A percentile compares a stretch with the other conserved stretches of the same genome.
Conservation (phyloP, 352 stramenopile species). For the Globisporangium lucens region DNA sequence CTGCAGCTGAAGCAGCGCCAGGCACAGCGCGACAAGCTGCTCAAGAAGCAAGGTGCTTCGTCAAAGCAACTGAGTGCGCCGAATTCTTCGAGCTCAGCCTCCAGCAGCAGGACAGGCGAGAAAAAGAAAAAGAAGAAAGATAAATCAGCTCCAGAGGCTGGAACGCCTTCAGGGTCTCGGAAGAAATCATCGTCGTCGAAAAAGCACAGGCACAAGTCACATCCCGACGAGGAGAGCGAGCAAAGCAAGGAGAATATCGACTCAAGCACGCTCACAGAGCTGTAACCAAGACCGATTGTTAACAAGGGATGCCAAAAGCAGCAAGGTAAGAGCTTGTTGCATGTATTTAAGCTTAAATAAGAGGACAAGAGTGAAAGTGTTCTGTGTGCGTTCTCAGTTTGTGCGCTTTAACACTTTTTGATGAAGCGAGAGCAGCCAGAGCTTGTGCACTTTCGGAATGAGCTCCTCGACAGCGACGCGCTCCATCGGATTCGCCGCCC, state of each 20-base stretch:
- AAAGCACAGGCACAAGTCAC: slow-evolving; percentile 18
- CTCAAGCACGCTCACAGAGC: slow-evolving; percentile 9
- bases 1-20: slow-evolving; percentile 73
- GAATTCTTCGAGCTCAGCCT: slow-evolving; percentile 1
- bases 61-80: slow-evolving; percentile 16
- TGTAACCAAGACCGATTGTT: slow-evolving; percentile 3
- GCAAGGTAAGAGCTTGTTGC: background rate
- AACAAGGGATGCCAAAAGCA: background rate
- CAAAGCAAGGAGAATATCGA: slow-evolving; percentile 14
- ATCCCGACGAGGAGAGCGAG: background rate
- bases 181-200: slow-evolving; percentile 26
- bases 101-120: slow-evolving; percentile 20
- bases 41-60: slow-evolving; percentile 50
- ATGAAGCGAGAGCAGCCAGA: slow-evolving; percentile 76
- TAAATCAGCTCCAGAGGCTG: slow-evolving; percentile 12
- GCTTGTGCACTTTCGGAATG: slow-evolving; percentile 67
- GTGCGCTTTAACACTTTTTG: slow-evolving; percentile 72
- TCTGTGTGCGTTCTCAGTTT: slow-evolving; percentile 12
- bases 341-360: slow-evolving; percentile 11
- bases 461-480: slow-evolving; percentile 75
- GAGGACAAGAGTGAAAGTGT: background rate
- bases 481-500: slow-evolving; percentile 65
- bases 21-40: slow-evolving; percentile 69
- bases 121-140: slow-evolving; percentile 53
- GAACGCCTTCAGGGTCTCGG: slow-evolving; percentile 10